phyloP scores from a whole-genome alignment of 2,329 filamentous ascomycete species.

The Colletotrichum coccodes region DNA sequence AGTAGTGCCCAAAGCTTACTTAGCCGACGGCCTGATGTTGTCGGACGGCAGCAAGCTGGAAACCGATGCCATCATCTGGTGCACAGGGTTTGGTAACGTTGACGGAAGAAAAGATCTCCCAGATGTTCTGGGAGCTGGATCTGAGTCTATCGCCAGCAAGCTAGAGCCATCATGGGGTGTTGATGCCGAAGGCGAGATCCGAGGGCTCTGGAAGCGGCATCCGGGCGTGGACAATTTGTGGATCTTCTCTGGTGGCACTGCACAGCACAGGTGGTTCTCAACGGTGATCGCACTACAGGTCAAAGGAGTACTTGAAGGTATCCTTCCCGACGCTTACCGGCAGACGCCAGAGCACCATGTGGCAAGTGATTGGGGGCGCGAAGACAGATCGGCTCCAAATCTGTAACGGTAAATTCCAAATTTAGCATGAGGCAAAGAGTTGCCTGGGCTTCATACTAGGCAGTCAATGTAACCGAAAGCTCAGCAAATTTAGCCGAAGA shows the following conservation, averaged over 20 bases:
- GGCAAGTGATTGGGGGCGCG: neutral
- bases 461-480: too few relatives aligned
- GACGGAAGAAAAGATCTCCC: slow-evolving; percentile 41
- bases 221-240: slow-evolving; percentile 45
- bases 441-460: too few relatives aligned
- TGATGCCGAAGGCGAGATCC: slow-evolving; percentile 53
- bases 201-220: slow-evolving; percentile 51
- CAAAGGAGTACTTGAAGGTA: slow-evolving; percentile 44
- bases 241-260: slow-evolving; percentile 45
- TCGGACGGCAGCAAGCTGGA: slow-evolving; percentile 42
- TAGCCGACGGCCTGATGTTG: slow-evolving; percentile 40
- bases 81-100: slow-evolving; percentile 46
- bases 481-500: too few relatives aligned
- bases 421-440: too few relatives aligned
- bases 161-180: slow-evolving; percentile 53
- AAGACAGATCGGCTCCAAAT: neutral
- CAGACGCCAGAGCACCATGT: neutral
- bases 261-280: slow-evolving; percentile 47
- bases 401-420: too few relatives aligned
- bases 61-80: slow-evolving; percentile 48
- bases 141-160: slow-evolving; percentile 39
- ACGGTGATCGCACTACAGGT: slow-evolving; percentile 45
- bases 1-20: slow-evolving; percentile 41
- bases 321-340: slow-evolving; percentile 40
- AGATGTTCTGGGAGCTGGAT: slow-evolving; percentile 40